Evolutionary conservation across 805 yeast genomes (phyloP), one percentile per base, ranked within the genome.

Genomic region (Wickerhamiella kurtzmanii): DNA sequence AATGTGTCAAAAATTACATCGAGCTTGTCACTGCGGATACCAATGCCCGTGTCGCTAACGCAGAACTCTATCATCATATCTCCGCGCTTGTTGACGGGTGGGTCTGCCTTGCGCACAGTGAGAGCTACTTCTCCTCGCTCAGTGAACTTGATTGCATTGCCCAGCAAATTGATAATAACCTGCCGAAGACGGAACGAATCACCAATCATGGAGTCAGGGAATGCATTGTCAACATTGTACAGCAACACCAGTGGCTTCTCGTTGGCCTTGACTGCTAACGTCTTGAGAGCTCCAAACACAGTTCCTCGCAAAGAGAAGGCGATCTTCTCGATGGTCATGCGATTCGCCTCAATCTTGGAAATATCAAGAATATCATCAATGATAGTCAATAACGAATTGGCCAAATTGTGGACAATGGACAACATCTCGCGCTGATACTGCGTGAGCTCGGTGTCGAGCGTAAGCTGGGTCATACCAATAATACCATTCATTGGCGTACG

Each of bases 401-500:
- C 94, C 56, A 85, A 69, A 59, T 84, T 85, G 65, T 84, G 92
- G 20, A 85, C 95, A 59, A 86, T 85, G 15, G 88, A 79, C 55
- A 85, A 67, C 95, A 85, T 85, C 65, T 85, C 95, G 52, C 95
- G 74, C 64, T 85, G 95, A 59, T 85, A 85, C 64, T 85, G 95
- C 8, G 94, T 84, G 53, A 85, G 71, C 58, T 85, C 94, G 0
- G 95, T 85, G 53, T 85, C 95, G 47, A 85, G 71, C 1, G 95
- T 82, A 55, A 85, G 68, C 62, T 85, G 95, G 2, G 95, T 85
- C 89, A 85, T 85, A 60, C 94, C 94, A 56, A 85, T 81, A 43
- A 85, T 85, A 68, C 95, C 95, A 63, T 85, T 85, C 77, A 85
- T 80, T 18, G 95, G 95, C 2, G 95, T 85, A 62, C 95, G 72